phyloP scores from a whole-genome alignment of 1,284 basidiomycete species.

The Amylostereum chailletii region DNA sequence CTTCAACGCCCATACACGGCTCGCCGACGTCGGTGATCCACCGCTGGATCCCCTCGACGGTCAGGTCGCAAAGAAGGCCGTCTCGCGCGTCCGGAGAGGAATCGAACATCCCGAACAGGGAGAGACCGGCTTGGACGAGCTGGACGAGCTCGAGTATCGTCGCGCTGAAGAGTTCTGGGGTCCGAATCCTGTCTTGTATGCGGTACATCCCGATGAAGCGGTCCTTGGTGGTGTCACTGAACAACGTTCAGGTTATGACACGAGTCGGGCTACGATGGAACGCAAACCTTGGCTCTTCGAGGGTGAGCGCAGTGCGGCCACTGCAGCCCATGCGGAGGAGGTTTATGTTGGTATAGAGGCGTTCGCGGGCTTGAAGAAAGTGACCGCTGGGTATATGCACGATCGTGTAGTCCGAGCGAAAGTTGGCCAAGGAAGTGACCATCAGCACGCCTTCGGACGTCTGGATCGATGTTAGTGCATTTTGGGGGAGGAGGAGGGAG shows the following conservation, averaged over 20 bases:
- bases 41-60: constrained; percentile 55
- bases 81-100: constrained; percentile 34
- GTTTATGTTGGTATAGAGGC: constrained; percentile 71
- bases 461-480: constrained; percentile 21
- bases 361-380: constrained; percentile 50
- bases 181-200: constrained; percentile 36
- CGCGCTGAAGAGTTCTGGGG: constrained; percentile 34
- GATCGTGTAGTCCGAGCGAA: constrained; percentile 77
- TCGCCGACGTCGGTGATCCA: constrained; percentile 64
- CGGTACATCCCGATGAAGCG: constrained; percentile 65
- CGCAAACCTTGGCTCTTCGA: constrained; percentile 60
- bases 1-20: constrained; percentile 52
- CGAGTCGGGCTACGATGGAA: neutral
- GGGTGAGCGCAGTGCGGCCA: constrained; percentile 64
- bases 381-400: constrained; percentile 66
- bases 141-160: constrained; percentile 69
- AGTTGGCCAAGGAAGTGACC: constrained; percentile 76
- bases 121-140: constrained; percentile 58
- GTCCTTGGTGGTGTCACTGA: constrained; percentile 67
- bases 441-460: constrained; percentile 63
- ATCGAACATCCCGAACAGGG: constrained; percentile 60
- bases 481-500: neutral
- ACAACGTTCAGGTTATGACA: neutral
- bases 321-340: constrained; percentile 71
- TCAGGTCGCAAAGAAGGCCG: constrained; percentile 68